phyloP scores from a whole-genome alignment of 139 green algal genomes.

The Chlamydomonas sp. region DNA sequence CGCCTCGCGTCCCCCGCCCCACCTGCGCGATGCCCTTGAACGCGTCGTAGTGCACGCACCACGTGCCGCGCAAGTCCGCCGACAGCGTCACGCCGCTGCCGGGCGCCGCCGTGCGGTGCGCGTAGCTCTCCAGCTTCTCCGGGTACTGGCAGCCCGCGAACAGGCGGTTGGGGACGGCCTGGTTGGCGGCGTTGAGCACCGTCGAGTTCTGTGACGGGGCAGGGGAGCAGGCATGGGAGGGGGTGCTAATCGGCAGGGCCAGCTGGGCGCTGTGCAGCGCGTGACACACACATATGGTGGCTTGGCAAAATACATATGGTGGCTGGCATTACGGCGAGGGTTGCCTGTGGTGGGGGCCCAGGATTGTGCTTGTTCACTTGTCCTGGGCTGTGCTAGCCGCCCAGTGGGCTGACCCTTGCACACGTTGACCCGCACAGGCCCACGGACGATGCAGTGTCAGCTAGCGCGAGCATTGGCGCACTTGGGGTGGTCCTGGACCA shows the following conservation, averaged over 20 bases:
- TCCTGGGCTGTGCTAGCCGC: too few species aligned
- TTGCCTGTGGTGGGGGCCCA: too few species aligned
- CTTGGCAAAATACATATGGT: too few species aligned
- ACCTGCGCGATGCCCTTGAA: slow-evolving; percentile 64
- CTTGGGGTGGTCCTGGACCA: too few species aligned
- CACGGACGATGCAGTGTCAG: too few species aligned
- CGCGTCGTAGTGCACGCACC: slow-evolving; percentile 71
- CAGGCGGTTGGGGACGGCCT: slow-evolving; percentile 66
- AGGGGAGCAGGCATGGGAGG: neutral
- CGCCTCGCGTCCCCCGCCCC: neutral
- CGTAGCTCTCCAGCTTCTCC: slow-evolving; percentile 80
- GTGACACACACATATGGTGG: too few species aligned
- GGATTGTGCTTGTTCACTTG: too few species aligned
- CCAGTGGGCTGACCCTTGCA: too few species aligned
- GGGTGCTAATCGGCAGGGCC: neutral
- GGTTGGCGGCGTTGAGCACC: slow-evolving; percentile 62
- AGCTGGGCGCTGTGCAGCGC: too few species aligned
- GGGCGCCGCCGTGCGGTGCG: slow-evolving; percentile 52
- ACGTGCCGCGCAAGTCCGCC: slow-evolving; percentile 72
- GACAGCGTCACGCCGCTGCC: slow-evolving; percentile 47
- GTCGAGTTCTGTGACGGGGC: slow-evolving; percentile 48
- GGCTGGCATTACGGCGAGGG: too few species aligned
- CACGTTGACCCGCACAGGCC: too few species aligned
- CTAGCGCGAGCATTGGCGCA: too few species aligned
- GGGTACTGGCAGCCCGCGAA: slow-evolving; percentile 73